Conservation (phyloP, 2,329 filamentous ascomycete species). For the Exophiala sp. region DNA sequence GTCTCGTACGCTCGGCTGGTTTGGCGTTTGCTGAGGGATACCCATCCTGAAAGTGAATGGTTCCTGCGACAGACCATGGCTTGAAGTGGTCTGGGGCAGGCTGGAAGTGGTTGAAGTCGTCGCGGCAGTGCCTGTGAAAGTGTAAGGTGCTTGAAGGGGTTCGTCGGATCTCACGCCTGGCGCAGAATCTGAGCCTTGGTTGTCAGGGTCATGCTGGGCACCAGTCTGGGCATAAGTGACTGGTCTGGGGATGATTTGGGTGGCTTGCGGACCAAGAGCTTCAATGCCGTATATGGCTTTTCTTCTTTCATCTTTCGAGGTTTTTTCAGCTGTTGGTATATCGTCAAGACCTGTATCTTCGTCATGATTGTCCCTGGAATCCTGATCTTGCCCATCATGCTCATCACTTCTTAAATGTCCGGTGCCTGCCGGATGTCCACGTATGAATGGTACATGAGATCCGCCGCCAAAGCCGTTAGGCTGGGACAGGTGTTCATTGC, state of each 20-base stretch:
- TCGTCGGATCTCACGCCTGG: too few relatives aligned
- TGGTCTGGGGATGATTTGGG: not conserved
- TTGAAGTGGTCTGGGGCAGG: too few relatives aligned
- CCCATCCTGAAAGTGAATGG: not conserved
- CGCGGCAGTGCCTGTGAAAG: slow-evolving; percentile 10
- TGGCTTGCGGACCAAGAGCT: slow-evolving; percentile 10
- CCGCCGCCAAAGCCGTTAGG: too few relatives aligned
- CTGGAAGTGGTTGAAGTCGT: not conserved
- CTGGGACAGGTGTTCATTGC: too few relatives aligned
- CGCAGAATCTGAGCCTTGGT: too few relatives aligned
- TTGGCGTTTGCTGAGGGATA: not conserved
- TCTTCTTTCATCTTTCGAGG: slow-evolving; percentile 6
- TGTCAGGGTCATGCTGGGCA: too few relatives aligned
- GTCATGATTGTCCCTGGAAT: not conserved
- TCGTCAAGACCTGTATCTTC: not conserved
- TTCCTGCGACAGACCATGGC: not conserved
- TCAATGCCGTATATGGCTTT: slow-evolving; percentile 17
- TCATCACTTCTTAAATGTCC: too few relatives aligned
- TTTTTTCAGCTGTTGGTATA: not conserved
- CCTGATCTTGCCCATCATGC: too few relatives aligned
- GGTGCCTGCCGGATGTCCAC: too few relatives aligned
- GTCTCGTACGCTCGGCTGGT: not conserved
- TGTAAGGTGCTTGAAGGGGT: not conserved
- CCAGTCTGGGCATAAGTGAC: too few relatives aligned
- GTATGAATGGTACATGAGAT: too few relatives aligned